Evolutionary conservation across 2,329 filamentous ascomycete species (phyloP).

Genomic region (Rachicladosporium sp.): DNA sequence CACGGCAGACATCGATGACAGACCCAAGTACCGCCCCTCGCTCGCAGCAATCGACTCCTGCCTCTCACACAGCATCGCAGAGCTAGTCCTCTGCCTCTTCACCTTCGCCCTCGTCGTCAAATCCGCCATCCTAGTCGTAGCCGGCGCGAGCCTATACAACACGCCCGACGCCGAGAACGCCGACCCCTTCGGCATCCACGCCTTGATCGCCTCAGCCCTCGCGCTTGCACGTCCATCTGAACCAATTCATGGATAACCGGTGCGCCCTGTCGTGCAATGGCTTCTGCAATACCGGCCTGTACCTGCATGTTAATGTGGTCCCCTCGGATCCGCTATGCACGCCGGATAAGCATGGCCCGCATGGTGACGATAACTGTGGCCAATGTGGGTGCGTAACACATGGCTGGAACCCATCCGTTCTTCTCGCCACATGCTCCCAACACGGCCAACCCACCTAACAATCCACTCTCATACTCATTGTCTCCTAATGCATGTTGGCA

Average conservation of each 20-base stretch:
- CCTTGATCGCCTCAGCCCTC: slow-evolving; percentile 55
- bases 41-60: slow-evolving; percentile 26
- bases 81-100: slow-evolving; percentile 27
- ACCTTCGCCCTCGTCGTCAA: slow-evolving; percentile 32
- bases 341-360: slow-evolving; percentile 2
- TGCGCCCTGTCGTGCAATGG: background rate
- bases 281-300: background rate
- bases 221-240: slow-evolving; percentile 40
- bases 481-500: slow-evolving; percentile 3
- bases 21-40: slow-evolving; percentile 26
- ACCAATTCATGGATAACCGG: slow-evolving; percentile 1
- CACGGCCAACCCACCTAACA: slow-evolving; percentile 2
- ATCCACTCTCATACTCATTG: slow-evolving; percentile 2
- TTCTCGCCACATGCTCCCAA: slow-evolving; percentile 1
- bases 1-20: slow-evolving; percentile 16
- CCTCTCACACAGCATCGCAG: slow-evolving; percentile 27
- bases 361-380: slow-evolving; percentile 1
- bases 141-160: slow-evolving; percentile 61
- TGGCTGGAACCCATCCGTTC: slow-evolving; percentile 1
- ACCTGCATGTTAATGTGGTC: slow-evolving; percentile 1
- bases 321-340: background rate
- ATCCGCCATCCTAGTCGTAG: slow-evolving; percentile 33
- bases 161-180: slow-evolving; percentile 46
- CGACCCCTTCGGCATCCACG: slow-evolving; percentile 73
- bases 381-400: slow-evolving; percentile 3